phyloP scores from a whole-genome alignment of 441 rosid species.

The Euphorbia schlechtendalii region DNA sequence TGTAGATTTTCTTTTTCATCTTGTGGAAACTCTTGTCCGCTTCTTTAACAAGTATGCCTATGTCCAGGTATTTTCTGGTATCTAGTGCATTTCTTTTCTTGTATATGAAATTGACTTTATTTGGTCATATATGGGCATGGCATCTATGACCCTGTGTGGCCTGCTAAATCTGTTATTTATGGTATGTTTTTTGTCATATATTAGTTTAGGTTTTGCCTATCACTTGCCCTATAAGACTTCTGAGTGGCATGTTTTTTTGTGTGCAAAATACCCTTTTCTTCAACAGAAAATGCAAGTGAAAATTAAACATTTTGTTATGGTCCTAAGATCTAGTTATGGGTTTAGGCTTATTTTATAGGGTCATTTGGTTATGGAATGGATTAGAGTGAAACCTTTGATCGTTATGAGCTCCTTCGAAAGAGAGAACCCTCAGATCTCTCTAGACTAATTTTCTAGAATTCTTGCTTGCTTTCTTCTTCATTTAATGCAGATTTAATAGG shows the following conservation, averaged over 20 bases:
- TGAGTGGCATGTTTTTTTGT: neutral
- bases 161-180: neutral
- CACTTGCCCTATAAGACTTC: neutral
- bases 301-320: no score
- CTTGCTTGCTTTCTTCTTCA: no score
- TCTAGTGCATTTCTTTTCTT: neutral
- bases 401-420: no score
- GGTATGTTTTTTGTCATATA: neutral
- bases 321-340: no score
- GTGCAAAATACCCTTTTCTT: neutral
- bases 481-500: no score
- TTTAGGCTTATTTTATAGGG: no score
- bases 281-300: neutral
- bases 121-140: neutral
- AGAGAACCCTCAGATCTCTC: no score
- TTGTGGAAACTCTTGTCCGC: slow-evolving; percentile 95
- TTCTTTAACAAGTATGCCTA: slow-evolving; percentile 93
- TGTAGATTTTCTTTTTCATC: slow-evolving; percentile 81
- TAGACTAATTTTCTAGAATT: no score
- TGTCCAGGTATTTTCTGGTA: slow-evolving; percentile 61
- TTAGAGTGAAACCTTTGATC: no score
- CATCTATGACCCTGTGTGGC: neutral
- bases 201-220: neutral
- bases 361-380: no score
- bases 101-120: neutral